phyloP scores from a whole-genome alignment of 495 filamentous ascomycete species.

The Podospora pseudopauciseta region DNA sequence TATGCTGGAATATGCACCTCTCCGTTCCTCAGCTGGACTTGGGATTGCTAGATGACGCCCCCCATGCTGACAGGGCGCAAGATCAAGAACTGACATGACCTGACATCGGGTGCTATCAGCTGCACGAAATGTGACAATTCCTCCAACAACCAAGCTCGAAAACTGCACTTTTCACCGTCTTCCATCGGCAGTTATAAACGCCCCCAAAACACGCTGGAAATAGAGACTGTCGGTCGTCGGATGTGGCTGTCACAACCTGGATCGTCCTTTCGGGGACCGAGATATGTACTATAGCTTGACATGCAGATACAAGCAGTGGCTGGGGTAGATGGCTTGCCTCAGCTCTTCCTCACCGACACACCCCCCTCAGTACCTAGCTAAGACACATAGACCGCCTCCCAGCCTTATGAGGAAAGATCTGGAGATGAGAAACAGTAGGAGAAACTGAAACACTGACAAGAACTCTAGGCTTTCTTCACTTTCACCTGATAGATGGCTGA shows the following conservation, averaged over 20 bases:
- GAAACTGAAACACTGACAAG: not conserved
- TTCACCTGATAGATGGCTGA: not conserved
- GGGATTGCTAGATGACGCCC: not conserved
- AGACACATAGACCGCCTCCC: not conserved
- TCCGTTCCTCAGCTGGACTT: not conserved
- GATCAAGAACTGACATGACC: not conserved
- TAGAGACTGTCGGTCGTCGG: not conserved
- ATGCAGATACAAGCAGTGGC: too few species aligned
- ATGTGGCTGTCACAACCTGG: not conserved
- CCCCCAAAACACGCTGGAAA: not conserved
- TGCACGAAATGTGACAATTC: not conserved
- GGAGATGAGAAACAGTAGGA: not conserved
- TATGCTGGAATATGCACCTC: not conserved
- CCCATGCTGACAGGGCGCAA: not conserved
- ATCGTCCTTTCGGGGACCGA: not conserved
- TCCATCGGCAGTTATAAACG: not conserved
- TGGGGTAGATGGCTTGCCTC: too few species aligned
- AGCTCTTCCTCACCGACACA: too few species aligned
- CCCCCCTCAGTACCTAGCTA: not conserved
- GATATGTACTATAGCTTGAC: not conserved
- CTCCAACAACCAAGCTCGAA: not conserved
- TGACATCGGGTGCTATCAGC: not conserved
- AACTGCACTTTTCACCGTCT: not conserved
- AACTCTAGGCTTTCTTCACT: not conserved
- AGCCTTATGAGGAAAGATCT: not conserved